A percentile compares a stretch with the other conserved stretches of the same genome.
These are phyloP conservation scores for Neonectria ditissima DNA, from an alignment of 2,329 filamentous ascomycete species.

Conservation along the genomic window DNA sequence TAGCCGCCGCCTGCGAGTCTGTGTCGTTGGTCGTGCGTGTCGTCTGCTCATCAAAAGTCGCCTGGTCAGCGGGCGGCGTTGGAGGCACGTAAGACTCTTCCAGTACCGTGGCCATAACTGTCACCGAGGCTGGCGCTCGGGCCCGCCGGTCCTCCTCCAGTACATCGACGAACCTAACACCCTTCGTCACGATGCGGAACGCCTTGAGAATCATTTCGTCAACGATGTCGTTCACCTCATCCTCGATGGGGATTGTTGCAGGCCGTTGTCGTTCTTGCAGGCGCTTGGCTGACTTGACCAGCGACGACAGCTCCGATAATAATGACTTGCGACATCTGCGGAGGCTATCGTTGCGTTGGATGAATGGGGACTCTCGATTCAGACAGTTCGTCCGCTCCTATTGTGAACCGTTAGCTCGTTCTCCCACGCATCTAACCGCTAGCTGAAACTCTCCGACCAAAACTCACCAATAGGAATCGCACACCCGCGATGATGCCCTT, in stretches of 20 bases:
- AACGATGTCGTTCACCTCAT: slow-evolving; percentile 79
- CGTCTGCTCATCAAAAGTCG: slow-evolving; percentile 58
- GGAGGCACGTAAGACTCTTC: slow-evolving; percentile 71
- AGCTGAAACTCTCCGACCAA: not conserved
- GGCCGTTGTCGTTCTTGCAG: slow-evolving; percentile 79
- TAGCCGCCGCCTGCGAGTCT: slow-evolving; percentile 54
- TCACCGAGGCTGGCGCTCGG: slow-evolving; percentile 64
- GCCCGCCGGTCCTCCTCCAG: slow-evolving; percentile 74
- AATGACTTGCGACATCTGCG: slow-evolving; percentile 87
- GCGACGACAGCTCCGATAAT: slow-evolving; percentile 86
- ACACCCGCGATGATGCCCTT: slow-evolving; percentile 94
- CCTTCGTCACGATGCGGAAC: slow-evolving; percentile 93
- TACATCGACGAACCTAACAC: slow-evolving; percentile 88
- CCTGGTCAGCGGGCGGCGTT: slow-evolving; percentile 72
- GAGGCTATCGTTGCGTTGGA: slow-evolving; percentile 80
- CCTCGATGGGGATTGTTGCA: slow-evolving; percentile 54
- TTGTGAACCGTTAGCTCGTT: slow-evolving; percentile 13
- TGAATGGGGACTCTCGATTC: slow-evolving; percentile 80
- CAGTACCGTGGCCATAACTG: slow-evolving; percentile 69
- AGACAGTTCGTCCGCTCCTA: slow-evolving; percentile 91
- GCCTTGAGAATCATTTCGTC: slow-evolving; percentile 95
- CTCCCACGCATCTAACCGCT: slow-evolving; percentile 1
- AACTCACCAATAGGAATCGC: slow-evolving; percentile 84
- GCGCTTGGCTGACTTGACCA: slow-evolving; percentile 90
- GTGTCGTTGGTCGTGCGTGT: slow-evolving; percentile 51